Evolutionary conservation across 2,329 filamentous ascomycete genomes (phyloP).

Genomic region (Verticillium zaregamsianum): DNA sequence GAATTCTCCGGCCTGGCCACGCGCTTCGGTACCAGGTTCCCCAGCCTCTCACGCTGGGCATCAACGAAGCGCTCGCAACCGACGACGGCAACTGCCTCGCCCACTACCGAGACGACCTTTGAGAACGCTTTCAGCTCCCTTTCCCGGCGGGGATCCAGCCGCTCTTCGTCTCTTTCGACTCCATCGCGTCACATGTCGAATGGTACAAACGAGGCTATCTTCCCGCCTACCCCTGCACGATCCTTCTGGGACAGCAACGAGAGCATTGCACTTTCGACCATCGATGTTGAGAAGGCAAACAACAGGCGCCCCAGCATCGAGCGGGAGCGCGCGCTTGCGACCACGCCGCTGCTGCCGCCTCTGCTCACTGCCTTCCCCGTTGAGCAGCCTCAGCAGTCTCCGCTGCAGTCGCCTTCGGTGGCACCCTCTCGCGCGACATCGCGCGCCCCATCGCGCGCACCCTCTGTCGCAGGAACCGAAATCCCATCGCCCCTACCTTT

Average conservation of each 20-base stretch:
- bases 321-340: slow-evolving; percentile 59
- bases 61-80: slow-evolving; percentile 32
- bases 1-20: slow-evolving; percentile 57
- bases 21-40: slow-evolving; percentile 60
- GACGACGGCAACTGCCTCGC: slow-evolving; percentile 40
- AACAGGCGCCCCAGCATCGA: slow-evolving; percentile 45
- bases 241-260: slow-evolving; percentile 59
- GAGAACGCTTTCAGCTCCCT: slow-evolving; percentile 64
- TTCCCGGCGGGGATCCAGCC: slow-evolving; percentile 66
- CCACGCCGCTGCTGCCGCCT: slow-evolving; percentile 82
- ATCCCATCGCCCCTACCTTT: slow-evolving; percentile 78
- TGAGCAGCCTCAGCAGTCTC: slow-evolving; percentile 63
- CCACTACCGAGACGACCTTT: slow-evolving; percentile 77
- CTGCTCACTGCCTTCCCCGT: slow-evolving; percentile 60
- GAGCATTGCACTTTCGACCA: slow-evolving; percentile 43
- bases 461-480: slow-evolving; percentile 50
- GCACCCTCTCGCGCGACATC: slow-evolving; percentile 49
- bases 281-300: slow-evolving; percentile 51
- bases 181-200: slow-evolving; percentile 45
- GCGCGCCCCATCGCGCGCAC: slow-evolving; percentile 41
- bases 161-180: slow-evolving; percentile 72
- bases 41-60: slow-evolving; percentile 47
- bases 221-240: slow-evolving; percentile 58
- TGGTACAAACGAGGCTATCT: slow-evolving; percentile 42
- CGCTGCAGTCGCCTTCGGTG: slow-evolving; percentile 80